These are phyloP conservation scores for Fusarium sp. DNA, from an alignment of 2,329 filamentous ascomycete genomes.

Conservation along the genomic window DNA sequence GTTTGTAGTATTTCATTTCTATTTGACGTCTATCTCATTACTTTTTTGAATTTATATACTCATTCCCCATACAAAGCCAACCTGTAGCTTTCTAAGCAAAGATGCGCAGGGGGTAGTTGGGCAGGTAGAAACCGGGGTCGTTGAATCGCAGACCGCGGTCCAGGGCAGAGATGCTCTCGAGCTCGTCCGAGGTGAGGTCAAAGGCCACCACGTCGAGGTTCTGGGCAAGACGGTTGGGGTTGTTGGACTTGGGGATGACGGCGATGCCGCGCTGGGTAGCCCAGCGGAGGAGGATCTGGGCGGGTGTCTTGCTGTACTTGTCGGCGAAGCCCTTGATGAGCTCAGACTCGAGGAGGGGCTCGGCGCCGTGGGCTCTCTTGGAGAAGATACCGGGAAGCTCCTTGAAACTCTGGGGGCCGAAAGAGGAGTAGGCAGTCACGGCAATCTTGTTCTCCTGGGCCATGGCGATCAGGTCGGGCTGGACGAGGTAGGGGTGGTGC, in stretches of 20 bases:
- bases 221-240: slow-evolving; percentile 59
- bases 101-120: slow-evolving; percentile 62
- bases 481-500: slow-evolving; percentile 76
- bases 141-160: slow-evolving; percentile 71
- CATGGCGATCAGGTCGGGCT: slow-evolving; percentile 66
- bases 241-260: slow-evolving; percentile 74
- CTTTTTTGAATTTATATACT: background rate
- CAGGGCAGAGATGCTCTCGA: slow-evolving; percentile 66
- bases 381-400: slow-evolving; percentile 46
- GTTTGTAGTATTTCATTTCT: slow-evolving; percentile 5
- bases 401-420: slow-evolving; percentile 65
- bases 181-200: slow-evolving; percentile 64
- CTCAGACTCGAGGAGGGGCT: slow-evolving; percentile 47
- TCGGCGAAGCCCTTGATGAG: slow-evolving; percentile 63
- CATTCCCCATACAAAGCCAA: background rate
- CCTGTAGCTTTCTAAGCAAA: slow-evolving; percentile 51
- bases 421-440: slow-evolving; percentile 75
- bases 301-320: slow-evolving; percentile 68
- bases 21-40: slow-evolving; percentile 10
- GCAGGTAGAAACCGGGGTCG: slow-evolving; percentile 54
- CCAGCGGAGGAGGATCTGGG: slow-evolving; percentile 76
- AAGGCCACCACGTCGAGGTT: slow-evolving; percentile 69
- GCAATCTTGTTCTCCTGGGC: slow-evolving; percentile 67
- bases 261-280: slow-evolving; percentile 72
- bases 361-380: slow-evolving; percentile 41